These are phyloP conservation scores for Lolium rigidum DNA, from an alignment of 176 grass and related monocot genomes.

Conservation along the genomic window DNA sequence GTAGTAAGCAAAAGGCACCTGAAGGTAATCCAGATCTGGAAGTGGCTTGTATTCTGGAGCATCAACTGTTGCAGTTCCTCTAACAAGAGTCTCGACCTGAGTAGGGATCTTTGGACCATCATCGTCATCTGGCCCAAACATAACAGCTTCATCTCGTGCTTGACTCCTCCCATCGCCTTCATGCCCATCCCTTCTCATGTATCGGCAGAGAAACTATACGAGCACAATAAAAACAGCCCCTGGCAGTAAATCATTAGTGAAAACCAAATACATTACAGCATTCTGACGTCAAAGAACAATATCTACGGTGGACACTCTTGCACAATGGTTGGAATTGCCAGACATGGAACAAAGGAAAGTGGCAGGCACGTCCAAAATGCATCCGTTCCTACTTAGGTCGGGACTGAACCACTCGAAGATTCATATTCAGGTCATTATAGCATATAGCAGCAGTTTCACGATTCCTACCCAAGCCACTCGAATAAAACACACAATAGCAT, in stretches of 20 bases:
- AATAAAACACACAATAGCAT: background rate
- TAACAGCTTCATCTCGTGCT: constrained; percentile 41
- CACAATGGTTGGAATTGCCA: constrained; percentile 4
- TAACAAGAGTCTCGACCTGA: constrained; percentile 68
- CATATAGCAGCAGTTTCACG: background rate
- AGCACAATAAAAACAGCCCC: constrained; percentile 92
- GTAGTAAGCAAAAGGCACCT: constrained; percentile 54
- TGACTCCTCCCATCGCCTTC: constrained; percentile 49
- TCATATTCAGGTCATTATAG: background rate
- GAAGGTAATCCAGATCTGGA: constrained; percentile 92
- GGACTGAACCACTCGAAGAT: background rate
- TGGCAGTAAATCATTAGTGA: constrained; percentile 97
- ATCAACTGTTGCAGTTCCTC: constrained; percentile 61
- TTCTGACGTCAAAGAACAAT: constrained; percentile 7
- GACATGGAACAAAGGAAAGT: background rate
- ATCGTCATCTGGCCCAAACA: constrained; percentile 61
- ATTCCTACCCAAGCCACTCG: background rate
- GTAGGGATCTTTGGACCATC: constrained; percentile 71
- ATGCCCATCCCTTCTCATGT: constrained; percentile 53
- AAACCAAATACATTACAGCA: constrained; percentile 71
- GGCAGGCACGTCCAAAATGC: background rate
- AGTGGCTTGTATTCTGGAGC: constrained; percentile 81
- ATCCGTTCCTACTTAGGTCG: background rate
- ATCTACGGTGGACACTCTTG: constrained; percentile 13
- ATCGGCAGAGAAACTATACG: constrained; percentile 79